Evolutionary conservation across 2,329 filamentous ascomycete genomes (phyloP).

Genomic region (Penicillium sp.): DNA sequence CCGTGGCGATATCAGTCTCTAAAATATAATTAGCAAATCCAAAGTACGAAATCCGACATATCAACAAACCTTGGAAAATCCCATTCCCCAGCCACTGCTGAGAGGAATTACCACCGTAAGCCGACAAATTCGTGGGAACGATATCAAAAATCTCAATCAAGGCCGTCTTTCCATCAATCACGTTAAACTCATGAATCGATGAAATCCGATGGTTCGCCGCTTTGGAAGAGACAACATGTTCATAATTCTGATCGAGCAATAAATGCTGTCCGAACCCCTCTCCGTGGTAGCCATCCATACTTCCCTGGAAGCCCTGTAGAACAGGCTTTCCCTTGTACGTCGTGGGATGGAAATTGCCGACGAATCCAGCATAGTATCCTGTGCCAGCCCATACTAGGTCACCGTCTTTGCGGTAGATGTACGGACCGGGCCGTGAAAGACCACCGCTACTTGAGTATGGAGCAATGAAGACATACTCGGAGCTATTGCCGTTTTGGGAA

Average conservation of each 20-base stretch:
- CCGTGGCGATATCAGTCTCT: conserved; percentile 4
- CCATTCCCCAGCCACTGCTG: conserved; percentile 56
- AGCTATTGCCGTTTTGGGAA: conserved; percentile 22
- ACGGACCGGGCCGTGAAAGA: conserved; percentile 52
- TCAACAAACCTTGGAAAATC: conserved; percentile 48
- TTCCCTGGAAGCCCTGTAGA: conserved; percentile 54
- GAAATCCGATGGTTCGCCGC: conserved; percentile 45
- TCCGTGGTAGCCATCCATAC: conserved; percentile 49
- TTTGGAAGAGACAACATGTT: conserved; percentile 52
- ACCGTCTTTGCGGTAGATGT: conserved; percentile 55
- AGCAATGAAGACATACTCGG: conserved; percentile 34
- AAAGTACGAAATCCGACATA: neutral
- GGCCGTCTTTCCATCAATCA: conserved; percentile 51
- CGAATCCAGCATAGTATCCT: conserved; percentile 51
- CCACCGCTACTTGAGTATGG: conserved; percentile 27
- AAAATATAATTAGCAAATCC: neutral
- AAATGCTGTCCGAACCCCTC: conserved; percentile 55
- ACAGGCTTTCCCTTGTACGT: conserved; percentile 52
- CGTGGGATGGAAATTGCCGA: conserved; percentile 50
- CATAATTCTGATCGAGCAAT: conserved; percentile 54
- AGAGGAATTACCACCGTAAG: conserved; percentile 46
- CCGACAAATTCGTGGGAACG: conserved; percentile 43
- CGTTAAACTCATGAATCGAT: conserved; percentile 55
- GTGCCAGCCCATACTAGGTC: conserved; percentile 58
- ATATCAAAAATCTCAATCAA: conserved; percentile 55